Evolutionary conservation across 1,139 yeast species (phyloP).

Genomic region (Suhomyces kunorum): DNA sequence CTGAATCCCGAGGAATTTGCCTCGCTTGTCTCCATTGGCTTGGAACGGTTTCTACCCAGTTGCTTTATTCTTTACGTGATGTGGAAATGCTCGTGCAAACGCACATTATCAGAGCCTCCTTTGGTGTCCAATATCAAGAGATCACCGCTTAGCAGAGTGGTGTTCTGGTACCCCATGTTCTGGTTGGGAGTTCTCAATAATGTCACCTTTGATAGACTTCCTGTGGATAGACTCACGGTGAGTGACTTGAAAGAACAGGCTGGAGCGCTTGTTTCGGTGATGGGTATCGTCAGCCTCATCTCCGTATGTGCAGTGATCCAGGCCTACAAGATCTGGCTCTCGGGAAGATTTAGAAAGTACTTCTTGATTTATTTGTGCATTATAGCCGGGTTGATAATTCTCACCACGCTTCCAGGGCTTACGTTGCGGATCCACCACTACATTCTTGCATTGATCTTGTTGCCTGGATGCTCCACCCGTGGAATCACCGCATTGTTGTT

Average conservation of each 20-base stretch:
- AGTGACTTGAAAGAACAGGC: constrained; percentile 71
- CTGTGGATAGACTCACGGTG: constrained; percentile 78
- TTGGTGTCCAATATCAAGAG: constrained; percentile 8
- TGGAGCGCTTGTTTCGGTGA: constrained; percentile 72
- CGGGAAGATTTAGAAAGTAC: constrained; percentile 70
- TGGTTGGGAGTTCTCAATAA: constrained; percentile 88
- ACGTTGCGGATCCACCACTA: constrained; percentile 87
- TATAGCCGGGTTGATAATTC: constrained; percentile 43
- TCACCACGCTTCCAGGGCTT: constrained; percentile 64
- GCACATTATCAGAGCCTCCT: constrained; percentile 29
- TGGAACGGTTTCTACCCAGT: constrained; percentile 74
- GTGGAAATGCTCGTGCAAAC: constrained; percentile 58
- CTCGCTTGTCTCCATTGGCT: constrained; percentile 65
- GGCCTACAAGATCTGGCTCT: constrained; percentile 76
- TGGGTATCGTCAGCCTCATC: constrained; percentile 48
- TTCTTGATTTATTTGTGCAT: constrained; percentile 52
- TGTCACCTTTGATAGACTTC: constrained; percentile 82
- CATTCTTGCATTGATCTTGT: constrained; percentile 70
- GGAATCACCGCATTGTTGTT: constrained; percentile 69
- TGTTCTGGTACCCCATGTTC: constrained; percentile 77
- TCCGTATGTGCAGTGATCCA: constrained; percentile 64
- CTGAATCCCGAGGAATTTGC: constrained; percentile 55
- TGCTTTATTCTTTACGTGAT: constrained; percentile 69
- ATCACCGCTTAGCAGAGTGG: constrained; percentile 52
- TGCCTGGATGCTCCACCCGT: constrained; percentile 86